Evolutionary conservation across 768 basidiomycete genomes (phyloP).

Genomic region (Tephrocybe sp.): DNA sequence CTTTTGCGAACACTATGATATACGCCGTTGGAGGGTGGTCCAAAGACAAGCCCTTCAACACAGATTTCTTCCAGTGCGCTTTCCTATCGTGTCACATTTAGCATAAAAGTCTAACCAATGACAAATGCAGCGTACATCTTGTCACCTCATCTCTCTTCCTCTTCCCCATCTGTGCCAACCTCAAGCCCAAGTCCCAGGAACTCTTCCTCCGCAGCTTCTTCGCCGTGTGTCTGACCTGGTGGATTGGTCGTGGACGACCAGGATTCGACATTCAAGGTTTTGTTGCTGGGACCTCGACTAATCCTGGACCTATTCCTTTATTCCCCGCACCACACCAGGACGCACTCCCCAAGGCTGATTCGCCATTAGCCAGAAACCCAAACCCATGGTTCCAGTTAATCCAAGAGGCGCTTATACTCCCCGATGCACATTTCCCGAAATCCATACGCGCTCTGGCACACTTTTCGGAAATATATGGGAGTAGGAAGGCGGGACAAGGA

Average conservation of each 20-base stretch:
- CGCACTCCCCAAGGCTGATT: conserved; percentile 24
- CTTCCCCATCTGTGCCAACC: conserved; percentile 40
- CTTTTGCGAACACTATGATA: conserved; percentile 51
- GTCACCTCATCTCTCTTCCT: conserved; percentile 67
- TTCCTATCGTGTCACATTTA: not conserved
- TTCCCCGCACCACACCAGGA: conserved; percentile 22
- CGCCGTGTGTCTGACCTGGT: conserved; percentile 48
- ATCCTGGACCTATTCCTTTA: conserved; percentile 15
- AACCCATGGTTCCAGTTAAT: conserved; percentile 65
- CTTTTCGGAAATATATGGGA: conserved; percentile 25
- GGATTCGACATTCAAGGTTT: conserved; percentile 48
- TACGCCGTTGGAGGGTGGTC: conserved; percentile 57
- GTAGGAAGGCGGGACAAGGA: conserved; percentile 22
- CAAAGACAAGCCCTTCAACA: conserved; percentile 38
- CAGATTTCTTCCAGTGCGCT: conserved; percentile 42
- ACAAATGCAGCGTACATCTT: conserved; percentile 50
- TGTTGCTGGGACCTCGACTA: conserved; percentile 28
- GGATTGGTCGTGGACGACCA: conserved; percentile 55
- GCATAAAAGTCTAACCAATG: not conserved
- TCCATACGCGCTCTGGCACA: conserved; percentile 34
- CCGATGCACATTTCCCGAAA: conserved; percentile 48
- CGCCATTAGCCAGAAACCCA: conserved; percentile 34
- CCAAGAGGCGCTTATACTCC: conserved; percentile 49
- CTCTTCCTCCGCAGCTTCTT: conserved; percentile 60
- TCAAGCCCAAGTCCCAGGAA: conserved; percentile 41